These are phyloP conservation scores for Cucumis cinereus DNA, from an alignment of 306 rosid species.

Conservation along the genomic window DNA sequence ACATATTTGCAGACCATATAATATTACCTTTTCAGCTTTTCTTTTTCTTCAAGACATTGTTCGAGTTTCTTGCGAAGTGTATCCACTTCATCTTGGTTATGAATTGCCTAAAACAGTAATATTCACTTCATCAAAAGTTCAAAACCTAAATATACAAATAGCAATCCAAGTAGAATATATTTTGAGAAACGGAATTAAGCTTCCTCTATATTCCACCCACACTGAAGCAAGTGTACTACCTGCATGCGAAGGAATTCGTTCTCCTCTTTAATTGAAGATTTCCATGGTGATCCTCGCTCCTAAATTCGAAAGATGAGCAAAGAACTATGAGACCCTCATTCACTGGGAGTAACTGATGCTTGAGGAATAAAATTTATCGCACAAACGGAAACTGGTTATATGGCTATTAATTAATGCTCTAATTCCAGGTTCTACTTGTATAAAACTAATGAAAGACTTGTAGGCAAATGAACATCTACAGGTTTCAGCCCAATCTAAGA, in stretches of 20 bases:
- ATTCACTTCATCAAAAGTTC: not conserved
- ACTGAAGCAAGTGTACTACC: constrained; percentile 25
- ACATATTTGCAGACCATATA: not conserved
- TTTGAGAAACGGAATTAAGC: not conserved
- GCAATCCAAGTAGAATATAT: not conserved
- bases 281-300: constrained; percentile 62
- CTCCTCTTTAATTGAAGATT: constrained; percentile 60
- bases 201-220: not conserved
- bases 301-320: constrained; percentile 11
- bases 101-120: constrained; percentile 59
- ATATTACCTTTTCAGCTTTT: constrained; percentile 46
- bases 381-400: not conserved
- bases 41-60: constrained; percentile 57
- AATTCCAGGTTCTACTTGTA: not conserved
- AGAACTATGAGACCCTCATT: not conserved
- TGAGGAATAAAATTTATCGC: not conserved
- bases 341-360: not conserved
- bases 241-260: constrained; percentile 85
- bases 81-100: constrained; percentile 75
- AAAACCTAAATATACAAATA: not conserved
- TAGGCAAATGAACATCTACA: not conserved
- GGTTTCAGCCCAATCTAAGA: not conserved
- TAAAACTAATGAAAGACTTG: not conserved
- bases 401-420: not conserved
- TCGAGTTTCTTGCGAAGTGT: constrained; percentile 46